A percentile compares a stretch with the other conserved stretches of the same genome.
These are phyloP conservation scores for Stylonectria norvegica DNA, from an alignment of 2,329 filamentous ascomycete genomes.

Conservation along the genomic window DNA sequence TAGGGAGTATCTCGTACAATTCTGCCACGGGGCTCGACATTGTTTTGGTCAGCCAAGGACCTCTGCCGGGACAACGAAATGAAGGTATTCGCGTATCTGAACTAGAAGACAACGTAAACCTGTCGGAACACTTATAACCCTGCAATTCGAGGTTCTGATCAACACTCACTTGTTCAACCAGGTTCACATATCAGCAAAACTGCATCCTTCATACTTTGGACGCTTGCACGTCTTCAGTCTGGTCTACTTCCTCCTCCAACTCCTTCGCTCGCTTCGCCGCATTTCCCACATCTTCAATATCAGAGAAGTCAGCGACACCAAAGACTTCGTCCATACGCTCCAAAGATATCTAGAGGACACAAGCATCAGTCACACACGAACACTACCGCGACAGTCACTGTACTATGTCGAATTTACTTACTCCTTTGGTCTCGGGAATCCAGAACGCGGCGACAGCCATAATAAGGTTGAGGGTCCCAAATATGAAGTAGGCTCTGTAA, in stretches of 20 bases:
- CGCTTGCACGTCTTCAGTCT: neutral
- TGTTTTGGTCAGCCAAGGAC: too few species aligned
- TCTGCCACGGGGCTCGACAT: too few species aligned
- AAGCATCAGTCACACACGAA: neutral
- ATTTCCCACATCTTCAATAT: constrained; percentile 12
- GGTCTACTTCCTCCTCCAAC: constrained; percentile 12
- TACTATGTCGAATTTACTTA: constrained; percentile 25
- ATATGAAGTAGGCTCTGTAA: constrained; percentile 54
- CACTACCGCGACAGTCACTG: too few species aligned
- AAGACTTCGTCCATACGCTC: constrained; percentile 20
- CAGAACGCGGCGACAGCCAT: constrained; percentile 50
- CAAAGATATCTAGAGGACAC: constrained; percentile 14
- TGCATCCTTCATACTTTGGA: constrained; percentile 3
- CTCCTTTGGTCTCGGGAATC: constrained; percentile 57
- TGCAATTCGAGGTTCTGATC: too few species aligned
- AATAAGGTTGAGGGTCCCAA: constrained; percentile 52
- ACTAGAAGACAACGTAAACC: too few species aligned
- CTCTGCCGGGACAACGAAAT: too few species aligned
- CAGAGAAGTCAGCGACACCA: constrained; percentile 16
- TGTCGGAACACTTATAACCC: too few species aligned
- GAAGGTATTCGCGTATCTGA: too few species aligned
- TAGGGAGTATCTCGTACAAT: too few species aligned
- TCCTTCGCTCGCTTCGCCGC: constrained; percentile 8
- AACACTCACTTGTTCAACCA: too few species aligned
- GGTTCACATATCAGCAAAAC: too few species aligned